phyloP scores from a whole-genome alignment of 2,329 filamentous ascomycete species.

The Neurospora crassa region DNA sequence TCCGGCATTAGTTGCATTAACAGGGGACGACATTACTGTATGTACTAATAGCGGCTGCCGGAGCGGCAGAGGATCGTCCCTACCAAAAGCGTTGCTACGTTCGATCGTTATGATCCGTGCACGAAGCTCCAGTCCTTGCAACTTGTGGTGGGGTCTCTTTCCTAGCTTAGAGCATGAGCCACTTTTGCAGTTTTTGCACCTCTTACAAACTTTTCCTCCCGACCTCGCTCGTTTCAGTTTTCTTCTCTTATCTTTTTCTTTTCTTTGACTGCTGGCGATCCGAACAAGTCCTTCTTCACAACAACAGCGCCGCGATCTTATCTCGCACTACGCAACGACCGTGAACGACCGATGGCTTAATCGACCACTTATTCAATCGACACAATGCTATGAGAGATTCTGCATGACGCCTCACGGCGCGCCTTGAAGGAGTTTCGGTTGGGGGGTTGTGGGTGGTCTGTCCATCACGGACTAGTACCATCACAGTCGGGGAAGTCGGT shows the following conservation, averaged over 20 bases:
- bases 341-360: neutral
- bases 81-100: neutral
- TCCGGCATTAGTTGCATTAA: too few relatives aligned
- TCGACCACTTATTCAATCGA: neutral
- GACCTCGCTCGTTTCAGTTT: neutral
- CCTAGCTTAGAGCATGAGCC: neutral
- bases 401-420: neutral
- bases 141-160: neutral
- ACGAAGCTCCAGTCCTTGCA: neutral
- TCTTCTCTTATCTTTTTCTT: neutral
- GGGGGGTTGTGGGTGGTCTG: neutral
- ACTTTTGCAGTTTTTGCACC: neutral
- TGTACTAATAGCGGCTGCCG: neutral
- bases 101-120: neutral
- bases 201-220: neutral
- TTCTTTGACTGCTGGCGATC: neutral
- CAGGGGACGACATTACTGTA: too few relatives aligned
- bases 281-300: neutral
- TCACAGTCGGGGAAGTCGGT: neutral
- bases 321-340: neutral
- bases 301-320: neutral
- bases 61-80: neutral
- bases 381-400: neutral
- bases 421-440: neutral
- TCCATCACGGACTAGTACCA: neutral